Evolutionary conservation across 2,329 filamentous ascomycete species (phyloP).

Genomic region (Exserohilum rostratum): DNA sequence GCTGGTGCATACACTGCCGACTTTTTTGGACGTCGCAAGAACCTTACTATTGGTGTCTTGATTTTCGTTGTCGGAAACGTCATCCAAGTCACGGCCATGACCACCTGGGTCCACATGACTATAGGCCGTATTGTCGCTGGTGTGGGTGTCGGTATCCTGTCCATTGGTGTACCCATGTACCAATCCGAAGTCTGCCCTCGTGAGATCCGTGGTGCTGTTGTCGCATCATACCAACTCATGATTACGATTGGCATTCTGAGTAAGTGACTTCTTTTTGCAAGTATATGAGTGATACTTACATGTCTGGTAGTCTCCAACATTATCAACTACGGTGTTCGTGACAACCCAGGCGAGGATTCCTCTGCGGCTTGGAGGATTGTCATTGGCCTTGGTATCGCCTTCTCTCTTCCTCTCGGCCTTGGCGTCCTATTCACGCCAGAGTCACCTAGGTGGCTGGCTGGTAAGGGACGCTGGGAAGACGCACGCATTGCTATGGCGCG

Average conservation of each 20-base stretch:
- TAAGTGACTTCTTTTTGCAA: not conserved
- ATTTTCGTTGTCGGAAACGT: slow-evolving; percentile 52
- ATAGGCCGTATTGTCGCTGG: slow-evolving; percentile 53
- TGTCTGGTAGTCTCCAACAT: slow-evolving; percentile 30
- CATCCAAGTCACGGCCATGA: slow-evolving; percentile 51
- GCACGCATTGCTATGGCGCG: slow-evolving; percentile 60
- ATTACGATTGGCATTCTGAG: slow-evolving; percentile 51
- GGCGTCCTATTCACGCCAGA: slow-evolving; percentile 41
- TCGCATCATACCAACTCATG: slow-evolving; percentile 57
- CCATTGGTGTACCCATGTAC: slow-evolving; percentile 69
- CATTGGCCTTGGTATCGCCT: slow-evolving; percentile 41
- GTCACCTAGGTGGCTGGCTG: slow-evolving; percentile 54
- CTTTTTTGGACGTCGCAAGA: slow-evolving; percentile 54
- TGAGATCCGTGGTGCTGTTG: slow-evolving; percentile 67
- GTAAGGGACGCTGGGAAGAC: slow-evolving; percentile 54
- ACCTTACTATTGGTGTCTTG: slow-evolving; percentile 57
- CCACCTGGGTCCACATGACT: slow-evolving; percentile 56
- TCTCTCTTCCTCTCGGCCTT: slow-evolving; percentile 39
- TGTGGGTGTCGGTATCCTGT: slow-evolving; percentile 53
- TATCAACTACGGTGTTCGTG: slow-evolving; percentile 50
- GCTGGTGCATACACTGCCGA: slow-evolving; percentile 59
- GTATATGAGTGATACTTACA: not conserved
- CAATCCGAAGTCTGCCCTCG: slow-evolving; percentile 68
- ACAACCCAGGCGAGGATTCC: slow-evolving; percentile 47
- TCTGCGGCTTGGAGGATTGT: slow-evolving; percentile 46